Conservation (phyloP, 1,139 yeast species). For the Blastobotrys indianensis region DNA sequence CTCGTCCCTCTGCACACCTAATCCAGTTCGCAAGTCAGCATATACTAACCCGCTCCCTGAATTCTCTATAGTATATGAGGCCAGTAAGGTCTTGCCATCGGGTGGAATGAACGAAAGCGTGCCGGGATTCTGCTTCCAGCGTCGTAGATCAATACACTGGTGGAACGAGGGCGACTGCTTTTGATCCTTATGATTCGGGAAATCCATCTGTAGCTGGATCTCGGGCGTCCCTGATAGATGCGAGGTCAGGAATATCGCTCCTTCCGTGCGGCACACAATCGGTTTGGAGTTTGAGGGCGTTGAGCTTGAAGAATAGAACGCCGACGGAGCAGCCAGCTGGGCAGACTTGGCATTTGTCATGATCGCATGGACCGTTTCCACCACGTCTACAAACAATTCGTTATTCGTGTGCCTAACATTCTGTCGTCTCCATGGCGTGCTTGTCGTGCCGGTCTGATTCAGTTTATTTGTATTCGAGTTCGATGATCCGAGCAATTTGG, state of each 20-base stretch:
- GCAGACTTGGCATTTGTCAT: slow-evolving; percentile 24
- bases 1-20: slow-evolving; percentile 61
- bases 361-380: slow-evolving; percentile 52
- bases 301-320: slow-evolving; percentile 28
- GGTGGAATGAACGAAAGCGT: slow-evolving; percentile 74
- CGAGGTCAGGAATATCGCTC: slow-evolving; percentile 57
- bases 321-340: slow-evolving; percentile 20
- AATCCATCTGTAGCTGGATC: slow-evolving; percentile 50
- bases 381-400: slow-evolving; percentile 75
- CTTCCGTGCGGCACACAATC: slow-evolving; percentile 55
- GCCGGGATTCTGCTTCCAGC: slow-evolving; percentile 30
- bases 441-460: slow-evolving; percentile 4
- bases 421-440: slow-evolving; percentile 64
- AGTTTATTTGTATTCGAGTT: slow-evolving; percentile 10
- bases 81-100: slow-evolving; percentile 66
- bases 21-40: slow-evolving; percentile 53
- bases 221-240: slow-evolving; percentile 73
- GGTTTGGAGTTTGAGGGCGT: slow-evolving; percentile 34
- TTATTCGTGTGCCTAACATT: slow-evolving; percentile 63
- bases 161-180: slow-evolving; percentile 45
- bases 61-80: slow-evolving; percentile 59
- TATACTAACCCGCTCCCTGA: slow-evolving; percentile 37
- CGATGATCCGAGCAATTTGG: slow-evolving; percentile 23
- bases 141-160: slow-evolving; percentile 42
- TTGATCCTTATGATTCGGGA: slow-evolving; percentile 43